Evolutionary conservation across 2,329 filamentous ascomycete species (phyloP), one percentile per base, ranked within the genome.

Genomic region (Colletotrichum cordylinicola): DNA sequence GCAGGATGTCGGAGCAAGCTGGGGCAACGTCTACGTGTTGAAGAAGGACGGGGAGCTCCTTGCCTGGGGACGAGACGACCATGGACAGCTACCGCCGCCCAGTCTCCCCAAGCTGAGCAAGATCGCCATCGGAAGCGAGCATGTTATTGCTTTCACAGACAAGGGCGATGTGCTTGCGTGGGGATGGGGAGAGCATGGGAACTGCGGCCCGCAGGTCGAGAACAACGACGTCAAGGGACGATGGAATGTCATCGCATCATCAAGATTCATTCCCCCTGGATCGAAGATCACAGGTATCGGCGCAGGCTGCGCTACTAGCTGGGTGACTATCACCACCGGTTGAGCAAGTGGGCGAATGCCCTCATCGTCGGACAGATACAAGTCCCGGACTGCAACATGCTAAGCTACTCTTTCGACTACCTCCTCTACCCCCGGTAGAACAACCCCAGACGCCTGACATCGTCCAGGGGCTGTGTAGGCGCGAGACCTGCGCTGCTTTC

Each of bases 151-250:
- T 10, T 84, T 96, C 31, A 92, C 94, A 0, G 85, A 85, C 12
- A 87, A 90, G 24, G 91, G 91, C 2, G 90, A 93, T 67, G 91
- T 98, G 2, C 85, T 98, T 65, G 91, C 95, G 2, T 98, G 96
- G 95, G 97, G 97, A 24, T 99, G 97, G 97, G 96, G 96, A 3
- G 96, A 98, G 85, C 97, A 99, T 85, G 97, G 97, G 2, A 99
- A 99, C 83, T 99, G 97, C 83, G 97, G 97, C 4, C 91, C 92
- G 43, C 87, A 90, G 15, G 91, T 92, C 77, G 86, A 89, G 21
- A 86, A 90, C 77, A 92, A 91, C 66, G 91, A 94, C 83, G 92
- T 96, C 61, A 93, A 93, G 78, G 93, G 90, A 12, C 88, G 88
- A 75, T 95, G 90, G 88, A 96, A 93, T 81, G 85, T 91, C 74